phyloP scores from a whole-genome alignment of 768 basidiomycete genomes.

The Clitopilus passeckerianus region DNA sequence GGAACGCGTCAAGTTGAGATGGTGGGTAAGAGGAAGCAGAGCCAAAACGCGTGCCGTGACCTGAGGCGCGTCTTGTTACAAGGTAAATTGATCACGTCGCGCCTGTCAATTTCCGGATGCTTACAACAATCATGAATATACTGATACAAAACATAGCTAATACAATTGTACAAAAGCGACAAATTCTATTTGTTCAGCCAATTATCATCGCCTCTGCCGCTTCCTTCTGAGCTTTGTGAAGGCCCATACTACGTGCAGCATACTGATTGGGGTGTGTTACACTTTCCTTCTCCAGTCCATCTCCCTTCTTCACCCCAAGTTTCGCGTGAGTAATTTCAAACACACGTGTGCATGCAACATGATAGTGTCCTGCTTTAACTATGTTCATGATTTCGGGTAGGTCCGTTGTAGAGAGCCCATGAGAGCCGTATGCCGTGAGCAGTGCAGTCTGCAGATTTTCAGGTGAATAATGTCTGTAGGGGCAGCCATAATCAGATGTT shows the following conservation, averaged over 20 bases:
- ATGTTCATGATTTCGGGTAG: slow-evolving; percentile 77
- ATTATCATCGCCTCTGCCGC: neutral
- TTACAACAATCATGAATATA: neutral
- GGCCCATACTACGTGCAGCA: slow-evolving; percentile 66
- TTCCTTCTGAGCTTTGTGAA: slow-evolving; percentile 29
- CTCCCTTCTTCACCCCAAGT: slow-evolving; percentile 77
- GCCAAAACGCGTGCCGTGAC: neutral
- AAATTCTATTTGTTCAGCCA: neutral
- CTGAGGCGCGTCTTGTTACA: neutral
- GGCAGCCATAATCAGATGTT: slow-evolving; percentile 77
- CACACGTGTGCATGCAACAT: slow-evolving; percentile 95
- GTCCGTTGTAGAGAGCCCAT: slow-evolving; percentile 63
- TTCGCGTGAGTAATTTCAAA: slow-evolving; percentile 88
- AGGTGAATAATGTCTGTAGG: slow-evolving; percentile 83
- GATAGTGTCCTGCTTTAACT: slow-evolving; percentile 80
- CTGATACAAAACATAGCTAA: neutral
- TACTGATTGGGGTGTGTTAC: slow-evolving; percentile 96
- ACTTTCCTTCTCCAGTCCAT: slow-evolving; percentile 81
- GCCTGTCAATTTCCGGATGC: neutral
- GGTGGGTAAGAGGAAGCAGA: neutral
- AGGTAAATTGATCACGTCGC: neutral
- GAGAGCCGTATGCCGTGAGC: slow-evolving; percentile 57
- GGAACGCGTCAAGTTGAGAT: neutral
- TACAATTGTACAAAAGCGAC: neutral
- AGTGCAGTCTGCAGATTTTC: slow-evolving; percentile 82